phyloP scores from a whole-genome alignment of 2,329 filamentous ascomycete genomes.

The Trichoderma breve region DNA sequence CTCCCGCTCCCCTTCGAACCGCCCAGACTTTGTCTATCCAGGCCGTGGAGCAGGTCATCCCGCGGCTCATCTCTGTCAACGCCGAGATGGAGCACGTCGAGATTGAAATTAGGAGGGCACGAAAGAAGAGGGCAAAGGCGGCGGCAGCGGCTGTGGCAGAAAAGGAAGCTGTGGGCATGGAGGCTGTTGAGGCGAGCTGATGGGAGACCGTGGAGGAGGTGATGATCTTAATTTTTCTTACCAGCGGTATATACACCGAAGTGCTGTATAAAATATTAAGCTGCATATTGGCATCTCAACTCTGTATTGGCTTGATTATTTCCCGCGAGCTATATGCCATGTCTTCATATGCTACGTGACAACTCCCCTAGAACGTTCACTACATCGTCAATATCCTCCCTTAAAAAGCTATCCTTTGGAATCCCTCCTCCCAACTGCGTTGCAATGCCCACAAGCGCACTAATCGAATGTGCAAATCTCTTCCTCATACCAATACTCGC shows the following conservation, averaged over 20 bases:
- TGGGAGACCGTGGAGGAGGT: background rate
- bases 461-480: conserved; percentile 51
- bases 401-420: conserved; percentile 34
- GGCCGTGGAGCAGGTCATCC: conserved; percentile 57
- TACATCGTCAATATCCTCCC: conserved; percentile 48
- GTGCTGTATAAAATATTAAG: background rate
- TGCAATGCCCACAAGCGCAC: conserved; percentile 50
- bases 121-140: conserved; percentile 53
- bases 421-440: conserved; percentile 39
- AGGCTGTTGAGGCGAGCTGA: conserved; percentile 21
- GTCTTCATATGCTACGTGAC: background rate
- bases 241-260: background rate
- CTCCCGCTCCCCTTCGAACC: conserved; percentile 50
- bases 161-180: conserved; percentile 24
- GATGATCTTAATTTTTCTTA: background rate
- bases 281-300: background rate
- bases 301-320: background rate
- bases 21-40: conserved; percentile 60
- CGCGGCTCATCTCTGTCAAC: conserved; percentile 55
- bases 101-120: conserved; percentile 63
- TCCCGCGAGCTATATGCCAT: background rate
- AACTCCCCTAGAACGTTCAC: conserved; percentile 32
- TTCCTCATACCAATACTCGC: conserved; percentile 46
- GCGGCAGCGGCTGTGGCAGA: conserved; percentile 37
- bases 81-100: conserved; percentile 64